Evolutionary conservation across 805 yeast genomes (phyloP), one percentile per base, ranked within the genome.

Genomic region (Metschnikowia arizonensis): DNA sequence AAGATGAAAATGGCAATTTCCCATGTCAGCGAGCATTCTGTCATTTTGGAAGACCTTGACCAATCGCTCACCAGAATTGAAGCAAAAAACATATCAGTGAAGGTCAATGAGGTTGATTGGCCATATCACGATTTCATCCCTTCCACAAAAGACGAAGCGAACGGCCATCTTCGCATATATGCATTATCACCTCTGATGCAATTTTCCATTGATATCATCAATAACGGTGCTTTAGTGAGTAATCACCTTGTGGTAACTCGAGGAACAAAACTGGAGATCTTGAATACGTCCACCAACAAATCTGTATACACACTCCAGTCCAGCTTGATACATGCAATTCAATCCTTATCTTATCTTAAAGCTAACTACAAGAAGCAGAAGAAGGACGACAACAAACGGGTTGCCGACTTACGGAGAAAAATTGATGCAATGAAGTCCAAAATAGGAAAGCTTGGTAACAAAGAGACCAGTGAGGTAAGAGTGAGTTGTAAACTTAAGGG

Each of bases 401-500:
- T 61, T 12, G 46, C 62, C 1, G 75, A 69, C 12, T 47, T 62
- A 18, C 62, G 58, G 39, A 63, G 62, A 36, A 63, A 60, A 28
- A 65, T 69, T 38, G 74, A 67, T 23, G 44, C 53, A 23, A 52
- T 69, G 42, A 59, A 57, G 38, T 55, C 54, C 30, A 66, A 62
- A 40, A 61, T 68, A n/a, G 56, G 61, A 3, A 68, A 65, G 48
- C 60, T 60, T 38, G 57, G 57, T 11, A 52, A 48, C 33, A 58
- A 54, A 30, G 55, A 57, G 21, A 39, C 46, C 12, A 61, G 54
- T 45, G 73, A 71, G 33, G 60, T 55, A 21, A 54, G 71, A 39
- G 50, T 58, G 0, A 57, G 63, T 46, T 69, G 73, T 3, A 70
- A 69, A 44, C 52, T 71, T 29, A 67, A 65, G 48, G 72, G 74